A percentile compares a stretch with the other conserved stretches of the same genome.
Evolutionary conservation across 176 grass and related monocot genomes (phyloP).

Genomic region (Phoenix roebelenii): DNA sequence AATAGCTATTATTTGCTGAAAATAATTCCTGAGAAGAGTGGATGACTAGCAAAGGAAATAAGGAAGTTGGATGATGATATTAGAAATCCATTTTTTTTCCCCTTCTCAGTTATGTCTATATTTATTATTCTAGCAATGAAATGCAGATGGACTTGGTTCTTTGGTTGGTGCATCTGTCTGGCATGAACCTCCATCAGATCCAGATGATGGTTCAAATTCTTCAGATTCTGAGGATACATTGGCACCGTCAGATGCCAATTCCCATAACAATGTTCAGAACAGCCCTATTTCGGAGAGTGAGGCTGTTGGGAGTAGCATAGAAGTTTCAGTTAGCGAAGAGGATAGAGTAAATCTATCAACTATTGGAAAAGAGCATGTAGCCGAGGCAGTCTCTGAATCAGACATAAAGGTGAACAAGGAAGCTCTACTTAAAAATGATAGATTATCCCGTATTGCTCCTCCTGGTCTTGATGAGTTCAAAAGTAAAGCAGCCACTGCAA

Average conservation of each 20-base stretch:
- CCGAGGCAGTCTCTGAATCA: conserved; percentile 11
- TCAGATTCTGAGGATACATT: conserved; percentile 7
- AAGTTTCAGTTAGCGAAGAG: conserved; percentile 20
- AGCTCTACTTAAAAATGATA: conserved; percentile 26
- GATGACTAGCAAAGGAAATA: too few species aligned
- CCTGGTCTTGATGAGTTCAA: conserved; percentile 84
- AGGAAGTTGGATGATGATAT: too few species aligned
- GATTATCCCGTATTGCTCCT: conserved; percentile 46
- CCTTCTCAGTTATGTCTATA: not conserved
- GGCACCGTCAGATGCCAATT: conserved; percentile 7
- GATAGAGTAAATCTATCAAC: conserved; percentile 13
- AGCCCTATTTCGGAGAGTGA: conserved; percentile 9
- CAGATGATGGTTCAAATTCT: not conserved
- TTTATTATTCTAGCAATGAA: conserved; percentile 1
- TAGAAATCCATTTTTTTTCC: too few species aligned
- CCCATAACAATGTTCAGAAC: conserved; percentile 26
- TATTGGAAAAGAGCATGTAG: conserved; percentile 8
- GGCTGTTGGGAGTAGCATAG: not conserved
- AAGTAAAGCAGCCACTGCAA: conserved; percentile 55
- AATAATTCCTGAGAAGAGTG: too few species aligned
- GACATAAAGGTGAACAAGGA: conserved; percentile 15
- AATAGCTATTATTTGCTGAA: too few species aligned
- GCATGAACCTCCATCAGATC: conserved; percentile 26
- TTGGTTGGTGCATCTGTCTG: conserved; percentile 13
- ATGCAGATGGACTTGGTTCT: conserved; percentile 55